phyloP scores from a whole-genome alignment of 2,329 filamentous ascomycete genomes.

The Diaporthe aspalathi region DNA sequence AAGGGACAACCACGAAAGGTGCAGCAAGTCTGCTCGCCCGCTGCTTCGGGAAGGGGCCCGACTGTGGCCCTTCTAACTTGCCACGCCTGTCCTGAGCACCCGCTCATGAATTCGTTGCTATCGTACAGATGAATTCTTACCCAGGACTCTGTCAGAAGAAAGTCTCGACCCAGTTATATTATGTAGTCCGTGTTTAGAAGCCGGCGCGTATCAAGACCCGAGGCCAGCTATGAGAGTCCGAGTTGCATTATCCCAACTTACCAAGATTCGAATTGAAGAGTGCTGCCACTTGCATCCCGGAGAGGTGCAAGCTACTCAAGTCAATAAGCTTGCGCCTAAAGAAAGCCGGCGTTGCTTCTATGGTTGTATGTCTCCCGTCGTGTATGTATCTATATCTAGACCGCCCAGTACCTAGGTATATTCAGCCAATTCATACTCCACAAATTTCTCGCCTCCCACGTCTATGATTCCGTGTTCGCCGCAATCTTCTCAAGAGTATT shows the following conservation, averaged over 20 bases:
- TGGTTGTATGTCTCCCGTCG: neutral
- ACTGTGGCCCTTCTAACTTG: neutral
- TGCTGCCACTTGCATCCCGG: no score
- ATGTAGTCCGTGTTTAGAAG: no score
- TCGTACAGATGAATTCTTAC: neutral
- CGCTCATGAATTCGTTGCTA: neutral
- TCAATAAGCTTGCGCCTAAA: neutral
- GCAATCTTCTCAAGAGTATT: slow-evolving; percentile 40
- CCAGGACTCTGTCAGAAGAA: neutral
- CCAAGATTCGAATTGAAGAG: no score
- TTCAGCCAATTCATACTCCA: neutral
- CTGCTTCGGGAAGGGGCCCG: neutral
- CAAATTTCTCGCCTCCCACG: no score
- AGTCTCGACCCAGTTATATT: no score
- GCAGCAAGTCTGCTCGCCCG: neutral
- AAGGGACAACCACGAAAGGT: neutral
- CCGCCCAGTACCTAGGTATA: no score
- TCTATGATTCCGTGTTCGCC: neutral
- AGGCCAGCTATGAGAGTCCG: no score
- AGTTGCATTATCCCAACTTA: no score
- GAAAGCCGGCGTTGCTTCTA: neutral
- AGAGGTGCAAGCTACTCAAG: neutral
- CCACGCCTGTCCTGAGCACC: neutral
- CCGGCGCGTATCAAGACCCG: no score
- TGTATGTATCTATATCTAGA: neutral